Base-by-base conservation (phyloP, 1,139 yeast species). In the Yamadazyma jaroonii region DNA sequence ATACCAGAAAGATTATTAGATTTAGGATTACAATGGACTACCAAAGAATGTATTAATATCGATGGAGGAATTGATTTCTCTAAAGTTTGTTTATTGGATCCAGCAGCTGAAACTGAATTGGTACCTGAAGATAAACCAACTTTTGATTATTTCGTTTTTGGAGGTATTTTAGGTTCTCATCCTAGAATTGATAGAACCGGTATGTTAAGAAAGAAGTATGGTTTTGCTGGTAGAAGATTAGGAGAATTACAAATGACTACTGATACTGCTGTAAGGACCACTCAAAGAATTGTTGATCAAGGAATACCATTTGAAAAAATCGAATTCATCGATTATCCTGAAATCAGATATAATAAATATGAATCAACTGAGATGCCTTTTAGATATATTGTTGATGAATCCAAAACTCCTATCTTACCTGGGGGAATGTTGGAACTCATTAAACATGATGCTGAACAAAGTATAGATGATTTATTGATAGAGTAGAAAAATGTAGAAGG, bases 361-460 rank as follows among this genome's bases (percentile, higher is more conserved):
- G 97, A 92, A 61, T 85, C 95, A 6, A 89, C 96, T 0, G 97
- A 92, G 57, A 92, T 92, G 98, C 98, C 98, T 3, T 92, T 92
- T 66, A 73, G 97, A 56, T 92, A 92, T 53, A 84, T 92, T 23
- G 65, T 81, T 40, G 83, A 81, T 47, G 67, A 62, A 3, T 53
- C 74, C 2, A 79, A 79, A 3, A 72, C 74, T 45, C 97, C 97
- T 1, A 84, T 92, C 14, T 70, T 92, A 54, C 98, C 98, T 1
- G 75, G 76, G 44, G 97, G 97, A 0, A 90, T 92, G 97, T 68
- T 87, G 45, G 82, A 84, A 31, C 74, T 90, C 57, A 90, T 92
- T 53, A 82, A 84, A 54, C 76, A 77, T 49, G 98, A 92, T 55
- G 82, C 95, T 2, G 87, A 83, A 45, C 87, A 84, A 58, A 76